Evolutionary conservation across 768 basidiomycete species (phyloP).

Genomic region (Termitomyces sp.): DNA sequence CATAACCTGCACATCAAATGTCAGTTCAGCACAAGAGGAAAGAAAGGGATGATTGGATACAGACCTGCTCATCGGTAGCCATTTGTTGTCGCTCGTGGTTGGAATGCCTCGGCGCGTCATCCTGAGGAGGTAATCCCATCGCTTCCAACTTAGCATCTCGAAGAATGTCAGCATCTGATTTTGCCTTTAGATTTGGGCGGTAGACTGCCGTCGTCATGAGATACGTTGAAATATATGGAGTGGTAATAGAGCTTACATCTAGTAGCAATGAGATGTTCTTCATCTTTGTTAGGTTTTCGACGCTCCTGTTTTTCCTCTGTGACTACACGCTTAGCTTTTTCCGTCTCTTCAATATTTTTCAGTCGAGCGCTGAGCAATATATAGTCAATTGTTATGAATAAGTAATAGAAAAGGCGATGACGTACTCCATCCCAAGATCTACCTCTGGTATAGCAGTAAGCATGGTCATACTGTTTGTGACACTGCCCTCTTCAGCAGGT

Average conservation of each 20-base stretch:
- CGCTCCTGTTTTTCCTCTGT: slow-evolving; percentile 67
- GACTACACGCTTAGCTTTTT: slow-evolving; percentile 89
- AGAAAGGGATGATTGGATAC: slow-evolving; percentile 18
- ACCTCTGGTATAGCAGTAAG: slow-evolving; percentile 97
- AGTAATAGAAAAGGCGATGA: slow-evolving; percentile 16
- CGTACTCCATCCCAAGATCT: slow-evolving; percentile 97
- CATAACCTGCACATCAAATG: slow-evolving; percentile 59
- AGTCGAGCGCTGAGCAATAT: slow-evolving; percentile 64
- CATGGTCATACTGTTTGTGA: slow-evolving; percentile 93
- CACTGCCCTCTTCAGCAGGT: slow-evolving; percentile 83
- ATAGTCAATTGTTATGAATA: background rate
- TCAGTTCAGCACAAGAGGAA: background rate
- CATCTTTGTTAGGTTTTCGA: slow-evolving; percentile 55
- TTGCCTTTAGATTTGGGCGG: slow-evolving; percentile 75
- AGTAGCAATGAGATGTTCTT: slow-evolving; percentile 81
- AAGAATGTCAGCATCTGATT: slow-evolving; percentile 85
- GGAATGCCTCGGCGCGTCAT: slow-evolving; percentile 42
- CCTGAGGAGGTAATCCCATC: slow-evolving; percentile 66
- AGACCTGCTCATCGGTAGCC: slow-evolving; percentile 89
- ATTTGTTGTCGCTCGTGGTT: slow-evolving; percentile 64
- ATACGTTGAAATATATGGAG: background rate
- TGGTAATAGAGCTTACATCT: slow-evolving; percentile 62
- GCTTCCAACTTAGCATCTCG: slow-evolving; percentile 87
- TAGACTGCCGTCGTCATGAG: slow-evolving; percentile 54
- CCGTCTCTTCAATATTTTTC: slow-evolving; percentile 96